Evolutionary conservation across 164 flowering plant species (phyloP).

Genomic region (Kalanchoe fedtschenkoi): DNA sequence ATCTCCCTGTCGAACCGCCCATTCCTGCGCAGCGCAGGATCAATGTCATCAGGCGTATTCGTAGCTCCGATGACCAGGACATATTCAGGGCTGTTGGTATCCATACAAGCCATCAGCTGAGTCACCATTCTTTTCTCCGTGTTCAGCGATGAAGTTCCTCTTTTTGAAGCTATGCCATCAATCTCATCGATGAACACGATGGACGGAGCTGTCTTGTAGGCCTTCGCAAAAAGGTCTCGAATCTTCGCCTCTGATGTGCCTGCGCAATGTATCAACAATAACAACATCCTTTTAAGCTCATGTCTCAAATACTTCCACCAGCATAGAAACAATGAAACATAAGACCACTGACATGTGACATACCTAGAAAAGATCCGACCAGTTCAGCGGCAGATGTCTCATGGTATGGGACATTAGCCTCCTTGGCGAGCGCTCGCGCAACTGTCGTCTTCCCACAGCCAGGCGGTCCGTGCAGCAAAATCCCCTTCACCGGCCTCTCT

Average conservation of each 20-base stretch:
- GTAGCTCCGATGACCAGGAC: conserved; percentile 97
- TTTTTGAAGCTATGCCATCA: conserved; percentile 89
- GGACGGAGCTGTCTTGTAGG: conserved; percentile 87
- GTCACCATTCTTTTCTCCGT: conserved; percentile 90
- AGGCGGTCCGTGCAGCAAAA: conserved; percentile 85
- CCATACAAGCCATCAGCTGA: conserved; percentile 91
- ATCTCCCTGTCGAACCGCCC: conserved; percentile 91
- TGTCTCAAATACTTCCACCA: no score
- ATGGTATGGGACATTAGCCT: conserved; percentile 74
- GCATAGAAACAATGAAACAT: no score
- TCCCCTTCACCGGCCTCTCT: conserved; percentile 62
- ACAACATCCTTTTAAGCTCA: no score
- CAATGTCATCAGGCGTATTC: conserved; percentile 87
- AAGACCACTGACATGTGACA: no score
- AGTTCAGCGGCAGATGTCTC: conserved; percentile 82
- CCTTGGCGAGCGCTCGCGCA: conserved; percentile 94
- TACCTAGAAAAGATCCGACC: no score
- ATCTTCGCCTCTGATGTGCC: conserved; percentile 94
- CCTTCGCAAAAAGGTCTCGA: conserved; percentile 75
- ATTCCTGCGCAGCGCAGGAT: conserved; percentile 80
- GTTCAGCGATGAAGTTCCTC: conserved; percentile 77
- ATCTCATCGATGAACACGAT: conserved; percentile 95
- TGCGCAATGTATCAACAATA: conserved; percentile 16
- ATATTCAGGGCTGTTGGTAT: no score
- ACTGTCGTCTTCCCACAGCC: conserved; percentile 95